Evolutionary conservation across 2,329 filamentous ascomycete species (phyloP), one percentile per base, ranked within the genome.

Genomic region (Albophoma yamanashiensis): DNA sequence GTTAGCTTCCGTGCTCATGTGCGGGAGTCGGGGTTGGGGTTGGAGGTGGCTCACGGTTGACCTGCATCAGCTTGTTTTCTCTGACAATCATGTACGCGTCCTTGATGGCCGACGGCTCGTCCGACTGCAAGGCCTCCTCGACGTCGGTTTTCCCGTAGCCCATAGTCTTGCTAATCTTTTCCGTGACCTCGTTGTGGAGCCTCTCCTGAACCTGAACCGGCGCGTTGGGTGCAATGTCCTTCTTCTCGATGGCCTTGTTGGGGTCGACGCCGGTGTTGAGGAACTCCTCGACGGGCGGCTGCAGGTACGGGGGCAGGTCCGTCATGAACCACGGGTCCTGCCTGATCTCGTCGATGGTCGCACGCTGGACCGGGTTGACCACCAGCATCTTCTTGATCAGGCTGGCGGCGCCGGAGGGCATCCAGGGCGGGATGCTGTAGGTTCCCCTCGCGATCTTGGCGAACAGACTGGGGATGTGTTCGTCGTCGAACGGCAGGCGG

Each of bases 21-120:
- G 31, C 9, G 31, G 50, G 7, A n/a, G 47, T 12, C 5, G 6
- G 47, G 22, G 64, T 17, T 38, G 27, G 20, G 56, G 25, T 17
- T 38, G 27, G 20, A 55, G 25, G 12, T 12, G 56, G 85, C 90
- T 85, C 79, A 95, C 91, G 92, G 72, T 92, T 96, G 59, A 87
- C 88, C 73, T 92, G 89, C 92, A 97, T 97, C 72, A 97, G 84
- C 73, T 97, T 94, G 72, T 97, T 97, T 75, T 99, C 94, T 58
- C 93, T 86, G 34, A 99, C 91, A 72, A 99, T 99, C 76, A 97
- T 87, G 76, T 97, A 99, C 1, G 94, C 94, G 75, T 99, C 94
- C 76, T 99, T 99, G 79, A 99, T 97, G 14, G 94, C 92, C 61
- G 92, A 97, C 15, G 94, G 94, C 72, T 99, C 94, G 58, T 94